Conservation (phyloP, 2,329 filamentous ascomycete genomes). For the Claviceps quebecensis region DNA sequence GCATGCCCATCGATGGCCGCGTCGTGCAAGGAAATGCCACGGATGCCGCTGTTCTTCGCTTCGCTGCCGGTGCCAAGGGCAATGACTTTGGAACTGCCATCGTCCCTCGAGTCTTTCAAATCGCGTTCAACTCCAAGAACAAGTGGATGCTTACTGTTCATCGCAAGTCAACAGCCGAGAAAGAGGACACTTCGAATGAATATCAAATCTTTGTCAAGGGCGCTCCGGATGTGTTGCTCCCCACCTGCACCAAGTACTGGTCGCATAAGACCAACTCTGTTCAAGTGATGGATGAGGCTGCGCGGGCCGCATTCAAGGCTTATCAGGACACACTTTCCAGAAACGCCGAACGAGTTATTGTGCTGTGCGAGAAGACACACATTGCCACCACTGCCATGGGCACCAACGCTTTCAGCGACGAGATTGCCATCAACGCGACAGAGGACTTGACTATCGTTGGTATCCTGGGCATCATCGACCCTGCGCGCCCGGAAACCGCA, state of each 20-base stretch:
- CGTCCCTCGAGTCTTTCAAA: conserved; percentile 20
- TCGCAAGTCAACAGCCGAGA: conserved; percentile 10
- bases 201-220: conserved; percentile 38
- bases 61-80: conserved; percentile 16
- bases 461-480: conserved; percentile 36
- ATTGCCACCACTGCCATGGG: conserved; percentile 14
- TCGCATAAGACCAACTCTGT: conserved; percentile 17
- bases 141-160: conserved; percentile 34
- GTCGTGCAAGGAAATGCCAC: conserved; percentile 28
- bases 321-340: conserved; percentile 26
- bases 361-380: conserved; percentile 26
- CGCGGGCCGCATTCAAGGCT: conserved; percentile 18
- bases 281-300: conserved; percentile 20
- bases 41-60: conserved; percentile 27
- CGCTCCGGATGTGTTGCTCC: conserved; percentile 35
- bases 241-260: conserved; percentile 22
- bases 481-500: conserved; percentile 28
- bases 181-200: conserved; percentile 10
- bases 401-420: conserved; percentile 36
- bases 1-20: conserved; percentile 21
- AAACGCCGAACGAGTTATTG: conserved; percentile 29
- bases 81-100: conserved; percentile 10
- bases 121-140: conserved; percentile 37
- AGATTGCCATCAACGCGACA: conserved; percentile 26
- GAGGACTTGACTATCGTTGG: conserved; percentile 33